Evolutionary conservation across 164 flowering plant species (phyloP).

Genomic region (Vitis amurensis): DNA sequence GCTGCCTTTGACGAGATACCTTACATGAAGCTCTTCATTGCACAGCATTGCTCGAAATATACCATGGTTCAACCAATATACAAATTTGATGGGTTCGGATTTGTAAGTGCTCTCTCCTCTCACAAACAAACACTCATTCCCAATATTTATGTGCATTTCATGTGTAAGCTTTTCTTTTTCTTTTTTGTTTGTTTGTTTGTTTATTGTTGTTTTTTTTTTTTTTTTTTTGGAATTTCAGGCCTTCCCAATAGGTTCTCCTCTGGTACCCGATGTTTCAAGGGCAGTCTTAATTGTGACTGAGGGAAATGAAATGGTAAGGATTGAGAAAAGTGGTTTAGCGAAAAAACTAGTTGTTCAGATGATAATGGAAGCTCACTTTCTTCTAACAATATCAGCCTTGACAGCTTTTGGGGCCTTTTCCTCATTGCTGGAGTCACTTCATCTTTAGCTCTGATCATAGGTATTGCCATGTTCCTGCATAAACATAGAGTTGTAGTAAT

Average conservation of each 20-base stretch:
- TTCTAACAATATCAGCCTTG: slow-evolving; percentile 23
- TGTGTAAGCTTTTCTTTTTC: background rate
- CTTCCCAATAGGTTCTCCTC: slow-evolving; percentile 38
- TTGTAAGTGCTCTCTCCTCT: slow-evolving; percentile 33
- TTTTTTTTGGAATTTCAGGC: slow-evolving; percentile 15
- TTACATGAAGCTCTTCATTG: slow-evolving; percentile 40
- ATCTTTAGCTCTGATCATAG: slow-evolving; percentile 14
- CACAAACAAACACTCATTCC: background rate
- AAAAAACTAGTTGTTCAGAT: slow-evolving; percentile 11
- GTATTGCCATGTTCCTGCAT: no score
- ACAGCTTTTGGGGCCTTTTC: slow-evolving; percentile 48
- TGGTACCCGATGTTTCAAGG: slow-evolving; percentile 39
- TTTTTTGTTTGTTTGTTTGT: no score
- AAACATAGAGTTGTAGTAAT: no score
- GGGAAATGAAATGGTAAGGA: slow-evolving; percentile 19
- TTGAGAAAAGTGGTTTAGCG: slow-evolving; percentile 35
- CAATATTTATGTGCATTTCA: background rate
- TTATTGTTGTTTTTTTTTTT: no score
- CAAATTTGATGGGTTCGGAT: slow-evolving; percentile 48
- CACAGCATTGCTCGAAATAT: slow-evolving; percentile 30
- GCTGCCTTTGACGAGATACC: slow-evolving; percentile 58
- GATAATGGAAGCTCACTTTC: background rate
- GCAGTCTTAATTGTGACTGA: slow-evolving; percentile 36
- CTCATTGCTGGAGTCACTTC: slow-evolving; percentile 38
- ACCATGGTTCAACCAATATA: slow-evolving; percentile 36